Conservation (phyloP, 2,329 filamentous ascomycete species). For the Aspergillus quadrilineatus region DNA sequence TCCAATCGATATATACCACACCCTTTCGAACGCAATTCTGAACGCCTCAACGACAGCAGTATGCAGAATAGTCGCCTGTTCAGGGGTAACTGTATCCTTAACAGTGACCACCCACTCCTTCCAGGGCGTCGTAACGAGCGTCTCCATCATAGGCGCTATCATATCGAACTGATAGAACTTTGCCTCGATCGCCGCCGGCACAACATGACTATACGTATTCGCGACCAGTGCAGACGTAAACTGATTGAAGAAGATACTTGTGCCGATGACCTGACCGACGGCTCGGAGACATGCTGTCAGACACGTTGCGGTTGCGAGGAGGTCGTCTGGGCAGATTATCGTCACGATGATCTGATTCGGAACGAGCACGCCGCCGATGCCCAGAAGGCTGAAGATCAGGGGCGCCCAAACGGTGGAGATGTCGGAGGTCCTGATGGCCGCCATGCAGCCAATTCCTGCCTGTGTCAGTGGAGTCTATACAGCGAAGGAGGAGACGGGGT, state of each 20-base stretch:
- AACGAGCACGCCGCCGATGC: conserved; percentile 5
- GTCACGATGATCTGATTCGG: conserved; percentile 10
- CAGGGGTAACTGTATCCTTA: neutral
- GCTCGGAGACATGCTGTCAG: conserved; percentile 6
- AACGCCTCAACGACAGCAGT: conserved; percentile 1
- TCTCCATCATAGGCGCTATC: neutral
- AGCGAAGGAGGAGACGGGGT: too few species aligned
- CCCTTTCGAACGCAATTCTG: neutral
- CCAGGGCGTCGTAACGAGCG: conserved; percentile 1
- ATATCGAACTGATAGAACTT: neutral
- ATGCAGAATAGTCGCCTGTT: neutral
- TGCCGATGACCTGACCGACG: conserved; percentile 8
- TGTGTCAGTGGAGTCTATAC: neutral
- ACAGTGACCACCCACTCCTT: neutral
- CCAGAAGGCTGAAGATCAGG: conserved; percentile 1
- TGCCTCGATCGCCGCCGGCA: neutral
- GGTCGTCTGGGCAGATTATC: neutral
- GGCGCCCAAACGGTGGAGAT: conserved; percentile 4
- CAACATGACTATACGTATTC: neutral
- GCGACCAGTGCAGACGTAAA: neutral
- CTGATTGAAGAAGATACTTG: conserved; percentile 8
- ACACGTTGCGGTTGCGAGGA: conserved; percentile 7
- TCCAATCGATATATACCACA: conserved; percentile 7
- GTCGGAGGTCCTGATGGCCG: neutral
- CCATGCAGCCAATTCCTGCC: conserved; percentile 8